Evolutionary conservation across 1,139 yeast genomes (phyloP), one percentile per base, ranked within the genome.

Genomic region (Taphrina flavorubra): DNA sequence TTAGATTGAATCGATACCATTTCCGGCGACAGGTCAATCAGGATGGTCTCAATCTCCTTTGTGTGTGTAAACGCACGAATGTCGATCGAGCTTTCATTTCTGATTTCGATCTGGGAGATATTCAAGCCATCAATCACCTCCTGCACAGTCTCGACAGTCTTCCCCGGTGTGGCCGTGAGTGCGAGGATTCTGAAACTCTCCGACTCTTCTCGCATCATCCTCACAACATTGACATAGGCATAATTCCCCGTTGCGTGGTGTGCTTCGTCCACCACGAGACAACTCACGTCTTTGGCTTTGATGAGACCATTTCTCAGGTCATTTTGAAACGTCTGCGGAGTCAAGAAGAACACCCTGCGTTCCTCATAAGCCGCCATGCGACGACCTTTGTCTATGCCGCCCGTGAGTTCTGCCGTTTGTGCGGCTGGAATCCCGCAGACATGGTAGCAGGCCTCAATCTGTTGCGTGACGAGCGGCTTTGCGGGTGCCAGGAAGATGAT

Each of bases 401-500:
- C 97, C 60, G 94, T 79, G 69, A 95, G 79, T 63, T 92, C 90
- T 0, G 97, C 96, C 1, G 94, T 89, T 68, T 88, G 88, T 20
- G 83, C 79, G 62, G 87, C 81, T 0, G 96, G 88, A 34, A 92
- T 85, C 0, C 97, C 98, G 0, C 97, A 88, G 37, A 90, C 87
- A 10, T 92, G 89, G 70, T 92, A 83, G 75, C 97, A 94, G 0
- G 98, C 98, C 75, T 89, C 90, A 73, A 94, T 89, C 77, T 95
- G 99, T 78, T 95, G 99, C 0, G 97, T 94, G n/a, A 95, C 99
- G 70, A 95, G 82, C 0, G 99, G 99, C 73, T 92, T 83, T 0
- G 99, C 95, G 0, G 99, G 99, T 0, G 99, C 99, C 88, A 94
- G 87, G 76, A 95, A 95, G 6, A 95, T 84, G 72, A 94, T 86